Evolutionary conservation across 2,329 filamentous ascomycete species (phyloP).

Genomic region (Colletotrichum liriopes): DNA sequence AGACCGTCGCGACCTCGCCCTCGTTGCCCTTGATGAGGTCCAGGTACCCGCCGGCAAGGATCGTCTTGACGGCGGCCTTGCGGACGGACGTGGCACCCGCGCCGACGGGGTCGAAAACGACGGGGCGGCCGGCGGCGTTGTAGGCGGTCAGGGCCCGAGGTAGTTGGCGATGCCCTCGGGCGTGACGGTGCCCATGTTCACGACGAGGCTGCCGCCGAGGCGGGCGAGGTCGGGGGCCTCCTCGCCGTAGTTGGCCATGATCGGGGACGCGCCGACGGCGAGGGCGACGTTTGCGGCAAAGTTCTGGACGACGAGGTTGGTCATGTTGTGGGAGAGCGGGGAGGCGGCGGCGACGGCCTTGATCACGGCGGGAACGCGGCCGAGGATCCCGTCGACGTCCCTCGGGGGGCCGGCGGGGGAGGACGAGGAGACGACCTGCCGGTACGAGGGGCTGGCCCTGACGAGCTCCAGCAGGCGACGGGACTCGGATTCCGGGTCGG

Average conservation of each 20-base stretch:
- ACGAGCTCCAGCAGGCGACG: constrained; percentile 72
- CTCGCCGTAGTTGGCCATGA: constrained; percentile 91
- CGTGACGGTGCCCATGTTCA: constrained; percentile 96
- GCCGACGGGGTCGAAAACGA: constrained; percentile 92
- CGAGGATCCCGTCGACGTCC: constrained; percentile 47
- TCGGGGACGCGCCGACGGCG: constrained; percentile 87
- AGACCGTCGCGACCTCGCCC: constrained; percentile 84
- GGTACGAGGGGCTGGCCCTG: constrained; percentile 54
- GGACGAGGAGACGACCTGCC: constrained; percentile 23
- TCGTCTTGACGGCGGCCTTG: constrained; percentile 77
- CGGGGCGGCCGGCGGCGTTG: constrained; percentile 81
- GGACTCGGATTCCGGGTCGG: constrained; percentile 77
- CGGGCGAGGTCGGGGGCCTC: constrained; percentile 87
- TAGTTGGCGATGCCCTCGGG: constrained; percentile 82
- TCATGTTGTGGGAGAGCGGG: constrained; percentile 96
- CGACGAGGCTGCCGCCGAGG: constrained; percentile 83
- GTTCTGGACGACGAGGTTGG: constrained; percentile 95
- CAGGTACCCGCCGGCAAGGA: constrained; percentile 83
- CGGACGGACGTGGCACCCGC: constrained; percentile 64
- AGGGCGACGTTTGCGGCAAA: constrained; percentile 93
- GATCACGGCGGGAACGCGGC: constrained; percentile 63
- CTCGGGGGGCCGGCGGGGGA: constrained; percentile 9
- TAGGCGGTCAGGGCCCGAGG: constrained; percentile 82
- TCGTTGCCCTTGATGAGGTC: constrained; percentile 96
- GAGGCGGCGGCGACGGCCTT: constrained; percentile 72